These are phyloP conservation scores for Castanea mollissima DNA, from an alignment of 306 rosid species.

Conservation along the genomic window DNA sequence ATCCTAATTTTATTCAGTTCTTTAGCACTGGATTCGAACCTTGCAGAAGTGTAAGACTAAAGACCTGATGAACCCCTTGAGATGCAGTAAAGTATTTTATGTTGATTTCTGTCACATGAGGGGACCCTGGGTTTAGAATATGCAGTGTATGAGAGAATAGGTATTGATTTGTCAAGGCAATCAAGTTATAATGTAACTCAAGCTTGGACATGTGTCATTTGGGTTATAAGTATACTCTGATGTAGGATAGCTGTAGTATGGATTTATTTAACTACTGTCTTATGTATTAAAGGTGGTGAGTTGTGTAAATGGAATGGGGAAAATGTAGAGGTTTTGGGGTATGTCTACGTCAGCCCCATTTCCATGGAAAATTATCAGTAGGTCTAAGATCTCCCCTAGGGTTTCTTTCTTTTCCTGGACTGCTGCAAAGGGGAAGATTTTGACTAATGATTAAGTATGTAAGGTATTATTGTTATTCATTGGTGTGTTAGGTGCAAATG, in stretches of 20 bases:
- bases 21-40: background rate
- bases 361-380: too few relatives aligned
- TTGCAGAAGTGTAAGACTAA: background rate
- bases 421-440: too few relatives aligned
- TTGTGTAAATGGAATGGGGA: too few relatives aligned
- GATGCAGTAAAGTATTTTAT: background rate
- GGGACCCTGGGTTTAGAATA: background rate
- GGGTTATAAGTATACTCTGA: background rate
- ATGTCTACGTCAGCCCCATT: too few relatives aligned
- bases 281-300: background rate
- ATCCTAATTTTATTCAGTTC: background rate
- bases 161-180: background rate
- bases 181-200: background rate
- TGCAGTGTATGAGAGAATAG: background rate
- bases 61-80: background rate
- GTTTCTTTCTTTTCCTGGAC: too few relatives aligned
- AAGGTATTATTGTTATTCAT: too few relatives aligned
- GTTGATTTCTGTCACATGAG: background rate
- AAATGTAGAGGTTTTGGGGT: too few relatives aligned
- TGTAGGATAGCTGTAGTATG: background rate
- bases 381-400: too few relatives aligned
- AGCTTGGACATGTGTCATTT: background rate
- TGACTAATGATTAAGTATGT: too few relatives aligned
- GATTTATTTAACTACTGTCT: background rate
- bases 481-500: too few relatives aligned